Percentiles rank a stretch among this genome's conserved stretches.
Evolutionary conservation across 495 filamentous ascomycete genomes (phyloP).

Genomic region (Hypoxylon rickii): DNA sequence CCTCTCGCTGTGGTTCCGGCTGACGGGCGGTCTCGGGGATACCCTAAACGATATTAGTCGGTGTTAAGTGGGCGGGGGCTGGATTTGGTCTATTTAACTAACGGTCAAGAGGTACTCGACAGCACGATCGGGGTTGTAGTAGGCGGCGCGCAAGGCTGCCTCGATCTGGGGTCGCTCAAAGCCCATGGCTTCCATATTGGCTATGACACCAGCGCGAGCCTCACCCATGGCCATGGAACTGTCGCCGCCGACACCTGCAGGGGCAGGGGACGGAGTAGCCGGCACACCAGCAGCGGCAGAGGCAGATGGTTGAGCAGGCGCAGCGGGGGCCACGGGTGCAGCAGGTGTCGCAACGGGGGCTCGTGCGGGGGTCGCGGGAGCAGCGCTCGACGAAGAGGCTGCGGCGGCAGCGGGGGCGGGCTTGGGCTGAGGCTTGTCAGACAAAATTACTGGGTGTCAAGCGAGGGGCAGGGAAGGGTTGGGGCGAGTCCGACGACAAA

Average conservation of each 20-base stretch:
- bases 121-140: constrained; percentile 94
- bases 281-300: constrained; percentile 67
- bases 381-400: constrained; percentile 56
- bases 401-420: constrained; percentile 58
- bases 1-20: constrained; percentile 36
- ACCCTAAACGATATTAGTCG: constrained; percentile 58
- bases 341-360: constrained; percentile 63
- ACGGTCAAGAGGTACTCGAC: constrained; percentile 94
- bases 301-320: constrained; percentile 53
- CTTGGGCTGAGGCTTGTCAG: constrained; percentile 63
- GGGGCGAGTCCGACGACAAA: constrained; percentile 13
- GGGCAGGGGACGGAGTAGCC: constrained; percentile 63
- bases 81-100: constrained; percentile 40
- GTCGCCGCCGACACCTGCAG: constrained; percentile 52
- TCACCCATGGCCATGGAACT: constrained; percentile 83
- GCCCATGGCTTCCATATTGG: constrained; percentile 97
- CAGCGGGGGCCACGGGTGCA: constrained; percentile 61
- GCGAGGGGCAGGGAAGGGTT: background rate
- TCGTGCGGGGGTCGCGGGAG: constrained; percentile 73
- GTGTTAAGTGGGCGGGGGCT: background rate
- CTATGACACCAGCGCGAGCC: constrained; percentile 80
- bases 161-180: constrained; percentile 86
- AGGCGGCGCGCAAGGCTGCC: constrained; percentile 92
- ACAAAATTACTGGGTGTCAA: too few relatives aligned
- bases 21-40: constrained; percentile 84